Percentiles rank a stretch among this genome's conserved stretches.
Conservation (phyloP, 1,284 basidiomycete species). For the Irpex sp. region DNA sequence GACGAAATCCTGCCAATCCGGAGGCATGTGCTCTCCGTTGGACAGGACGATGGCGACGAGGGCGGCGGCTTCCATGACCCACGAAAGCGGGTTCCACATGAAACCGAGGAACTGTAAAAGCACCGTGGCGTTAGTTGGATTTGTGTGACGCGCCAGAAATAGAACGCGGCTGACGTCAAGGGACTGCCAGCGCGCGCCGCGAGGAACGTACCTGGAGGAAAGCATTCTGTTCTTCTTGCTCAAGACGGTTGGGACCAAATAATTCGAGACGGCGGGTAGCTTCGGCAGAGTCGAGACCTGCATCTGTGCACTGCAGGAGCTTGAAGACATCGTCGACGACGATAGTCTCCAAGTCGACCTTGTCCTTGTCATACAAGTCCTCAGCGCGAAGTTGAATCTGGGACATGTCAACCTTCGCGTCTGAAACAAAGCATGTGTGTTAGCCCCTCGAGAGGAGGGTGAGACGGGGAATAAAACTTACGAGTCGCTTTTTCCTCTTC, state of each 20-base stretch:
- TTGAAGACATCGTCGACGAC: conserved; percentile 97
- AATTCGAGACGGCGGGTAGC: conserved; percentile 84
- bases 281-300: conserved; percentile 77
- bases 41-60: conserved; percentile 95
- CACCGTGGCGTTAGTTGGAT: conserved; percentile 21
- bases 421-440: conserved; percentile 32
- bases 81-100: conserved; percentile 99
- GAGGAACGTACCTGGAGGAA: conserved; percentile 65
- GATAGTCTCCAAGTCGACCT: conserved; percentile 97
- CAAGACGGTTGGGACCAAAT: conserved; percentile 96
- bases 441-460: conserved; percentile 8
- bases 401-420: conserved; percentile 86
- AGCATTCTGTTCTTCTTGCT: conserved; percentile 84
- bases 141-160: not conserved
- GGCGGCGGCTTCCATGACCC: conserved; percentile 99
- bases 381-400: conserved; percentile 91
- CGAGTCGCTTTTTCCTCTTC: conserved; percentile 69
- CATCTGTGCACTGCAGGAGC: conserved; percentile 85
- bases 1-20: conserved; percentile 97
- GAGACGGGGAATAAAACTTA: conserved; percentile 37
- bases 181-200: conserved; percentile 5
- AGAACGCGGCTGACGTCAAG: conserved; percentile 1
- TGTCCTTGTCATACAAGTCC: conserved; percentile 97
- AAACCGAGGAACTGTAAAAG: conserved; percentile 83
- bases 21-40: conserved; percentile 83